phyloP scores from a whole-genome alignment of 495 filamentous ascomycete species.

The Cenococcum geophilum region DNA sequence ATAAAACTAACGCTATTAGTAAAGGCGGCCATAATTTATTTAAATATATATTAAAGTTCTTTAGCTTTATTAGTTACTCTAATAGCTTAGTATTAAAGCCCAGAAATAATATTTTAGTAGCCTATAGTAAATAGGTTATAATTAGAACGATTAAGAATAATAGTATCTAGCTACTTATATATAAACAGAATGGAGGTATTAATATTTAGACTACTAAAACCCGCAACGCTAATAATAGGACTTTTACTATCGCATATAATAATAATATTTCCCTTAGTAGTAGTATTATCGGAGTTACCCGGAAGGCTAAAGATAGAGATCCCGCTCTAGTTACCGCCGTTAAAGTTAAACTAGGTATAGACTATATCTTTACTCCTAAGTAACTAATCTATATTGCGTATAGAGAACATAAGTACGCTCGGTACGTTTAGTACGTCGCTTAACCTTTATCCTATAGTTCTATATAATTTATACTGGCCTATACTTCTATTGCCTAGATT shows the following conservation, averaged over 20 bases:
- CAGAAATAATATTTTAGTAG: neutral
- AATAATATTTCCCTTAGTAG: neutral
- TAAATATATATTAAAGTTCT: neutral
- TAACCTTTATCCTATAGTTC: too few relatives aligned
- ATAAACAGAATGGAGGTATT: neutral
- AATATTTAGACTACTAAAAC: neutral
- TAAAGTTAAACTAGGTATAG: neutral
- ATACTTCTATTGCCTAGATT: too few relatives aligned
- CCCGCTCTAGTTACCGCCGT: neutral
- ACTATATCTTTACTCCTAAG: neutral
- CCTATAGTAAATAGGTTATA: neutral
- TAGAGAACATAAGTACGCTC: too few relatives aligned
- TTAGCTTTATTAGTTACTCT: neutral
- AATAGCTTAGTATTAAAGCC: neutral
- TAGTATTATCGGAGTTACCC: neutral
- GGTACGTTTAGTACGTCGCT: too few relatives aligned
- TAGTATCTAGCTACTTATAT: neutral
- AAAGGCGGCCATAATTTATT: neutral
- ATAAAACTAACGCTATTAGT: neutral
- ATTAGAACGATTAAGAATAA: neutral
- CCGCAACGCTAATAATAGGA: neutral
- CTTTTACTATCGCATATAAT: neutral
- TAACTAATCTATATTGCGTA: neutral
- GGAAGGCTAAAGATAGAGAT: neutral
- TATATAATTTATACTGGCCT: too few relatives aligned